phyloP scores from a whole-genome alignment of 78 protist genomes.

The Dictyostelium firmibasis region DNA sequence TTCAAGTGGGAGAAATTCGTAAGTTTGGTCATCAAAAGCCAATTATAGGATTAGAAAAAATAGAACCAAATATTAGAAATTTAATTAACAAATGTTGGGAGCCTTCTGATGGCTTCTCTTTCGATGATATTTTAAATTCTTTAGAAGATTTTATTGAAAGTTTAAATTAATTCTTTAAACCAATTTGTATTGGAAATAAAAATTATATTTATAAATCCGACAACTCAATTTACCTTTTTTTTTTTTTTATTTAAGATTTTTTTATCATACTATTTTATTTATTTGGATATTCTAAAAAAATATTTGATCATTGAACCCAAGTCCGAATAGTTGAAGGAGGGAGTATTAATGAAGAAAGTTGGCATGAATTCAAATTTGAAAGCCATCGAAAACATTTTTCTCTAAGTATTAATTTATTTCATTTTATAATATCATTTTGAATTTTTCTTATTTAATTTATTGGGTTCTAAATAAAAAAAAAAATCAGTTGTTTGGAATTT shows the following conservation, averaged over 20 bases:
- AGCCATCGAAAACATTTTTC: too few relatives aligned
- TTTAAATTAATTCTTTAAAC: not conserved
- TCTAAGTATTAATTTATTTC: too few relatives aligned
- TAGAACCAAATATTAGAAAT: not conserved
- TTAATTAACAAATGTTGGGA: not conserved
- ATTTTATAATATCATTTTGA: too few relatives aligned
- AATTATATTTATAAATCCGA: too few relatives aligned
- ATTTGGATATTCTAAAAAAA: not conserved
- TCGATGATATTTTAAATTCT: not conserved
- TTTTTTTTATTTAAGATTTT: not conserved
- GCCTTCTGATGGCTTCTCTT: not conserved
- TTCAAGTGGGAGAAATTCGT: not conserved
- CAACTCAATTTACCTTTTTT: too few relatives aligned
- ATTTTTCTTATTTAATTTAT: too few relatives aligned
- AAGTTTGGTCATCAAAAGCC: not conserved
- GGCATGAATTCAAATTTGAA: too few relatives aligned
- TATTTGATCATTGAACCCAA: not conserved
- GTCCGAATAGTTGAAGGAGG: too few relatives aligned
- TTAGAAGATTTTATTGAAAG: not conserved
- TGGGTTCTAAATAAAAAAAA: too few relatives aligned
- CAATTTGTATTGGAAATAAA: not conserved
- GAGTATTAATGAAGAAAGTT: too few relatives aligned
- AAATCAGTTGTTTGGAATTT: too few relatives aligned
- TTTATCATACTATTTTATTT: too few relatives aligned
- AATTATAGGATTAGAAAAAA: not conserved